A percentile compares a stretch with the other conserved stretches of the same genome.
Conservation (phyloP, 192 early-diverging fungal species). For the Gaertneriomyces sp. region DNA sequence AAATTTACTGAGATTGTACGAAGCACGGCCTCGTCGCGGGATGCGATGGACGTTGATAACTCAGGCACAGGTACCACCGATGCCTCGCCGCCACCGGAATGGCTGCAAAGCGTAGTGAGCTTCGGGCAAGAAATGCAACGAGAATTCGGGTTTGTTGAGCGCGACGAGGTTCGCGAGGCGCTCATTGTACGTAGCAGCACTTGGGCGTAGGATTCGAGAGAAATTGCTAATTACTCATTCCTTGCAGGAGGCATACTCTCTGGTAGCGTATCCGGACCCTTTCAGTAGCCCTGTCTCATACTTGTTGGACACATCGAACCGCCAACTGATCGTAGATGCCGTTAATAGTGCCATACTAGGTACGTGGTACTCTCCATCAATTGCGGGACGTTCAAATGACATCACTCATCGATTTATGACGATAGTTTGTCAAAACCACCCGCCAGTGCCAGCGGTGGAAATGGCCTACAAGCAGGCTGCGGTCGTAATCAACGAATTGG, state of each 20-base stretch:
- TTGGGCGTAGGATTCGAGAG: neutral
- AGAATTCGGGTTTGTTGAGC: slow-evolving; percentile 47
- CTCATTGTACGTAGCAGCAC: slow-evolving; percentile 25
- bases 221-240: neutral
- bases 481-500: slow-evolving; percentile 12
- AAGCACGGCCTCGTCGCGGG: slow-evolving; percentile 1
- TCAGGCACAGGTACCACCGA: slow-evolving; percentile 12
- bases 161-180: slow-evolving; percentile 40
- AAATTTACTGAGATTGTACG: slow-evolving; percentile 85
- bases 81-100: slow-evolving; percentile 14
- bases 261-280: slow-evolving; percentile 38
- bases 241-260: slow-evolving; percentile 35
- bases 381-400: too few species aligned
- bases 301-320: slow-evolving; percentile 19
- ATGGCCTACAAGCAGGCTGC: slow-evolving; percentile 19
- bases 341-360: slow-evolving; percentile 33
- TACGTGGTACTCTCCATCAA: slow-evolving; percentile 7
- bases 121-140: slow-evolving; percentile 56
- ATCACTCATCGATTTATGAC: too few species aligned
- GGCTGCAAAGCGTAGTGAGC: slow-evolving; percentile 33
- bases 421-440: slow-evolving; percentile 12
- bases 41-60: slow-evolving; percentile 54
- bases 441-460: slow-evolving; percentile 25
- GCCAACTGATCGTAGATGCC: slow-evolving; percentile 25
- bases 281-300: slow-evolving; percentile 24